These are phyloP conservation scores for Boletus smithii DNA, from an alignment of 1,284 basidiomycete species.

Conservation along the genomic window DNA sequence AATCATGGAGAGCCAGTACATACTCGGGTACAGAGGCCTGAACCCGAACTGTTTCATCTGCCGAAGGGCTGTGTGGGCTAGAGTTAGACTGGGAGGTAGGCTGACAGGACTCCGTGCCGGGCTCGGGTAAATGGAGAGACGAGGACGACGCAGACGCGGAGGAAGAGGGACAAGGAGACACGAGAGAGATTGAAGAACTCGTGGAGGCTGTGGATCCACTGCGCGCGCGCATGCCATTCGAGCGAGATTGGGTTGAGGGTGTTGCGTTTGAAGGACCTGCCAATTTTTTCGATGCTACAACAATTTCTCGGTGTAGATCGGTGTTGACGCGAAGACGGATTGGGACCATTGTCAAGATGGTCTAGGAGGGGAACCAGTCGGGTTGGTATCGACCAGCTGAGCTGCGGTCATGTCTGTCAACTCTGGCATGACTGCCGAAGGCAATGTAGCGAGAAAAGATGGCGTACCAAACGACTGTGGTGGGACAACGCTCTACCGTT, in stretches of 20 bases:
- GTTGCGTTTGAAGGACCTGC: constrained; percentile 16
- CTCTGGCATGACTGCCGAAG: not conserved
- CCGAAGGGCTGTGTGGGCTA: constrained; percentile 35
- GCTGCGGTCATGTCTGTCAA: constrained; percentile 3
- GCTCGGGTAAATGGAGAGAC: constrained; percentile 41
- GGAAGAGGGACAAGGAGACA: constrained; percentile 53
- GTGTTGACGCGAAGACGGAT: constrained; percentile 33
- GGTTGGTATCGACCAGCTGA: constrained; percentile 1
- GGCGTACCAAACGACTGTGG: constrained; percentile 3
- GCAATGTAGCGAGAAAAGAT: not conserved
- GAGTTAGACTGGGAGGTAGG: constrained; percentile 14
- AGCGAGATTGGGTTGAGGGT: constrained; percentile 8
- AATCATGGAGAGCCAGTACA: constrained; percentile 88
- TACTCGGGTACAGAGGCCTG: constrained; percentile 48
- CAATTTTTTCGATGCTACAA: constrained; percentile 23
- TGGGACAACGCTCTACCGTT: not conserved
- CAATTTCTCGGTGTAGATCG: constrained; percentile 19
- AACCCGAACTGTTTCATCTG: constrained; percentile 44
- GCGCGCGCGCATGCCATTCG: constrained; percentile 35
- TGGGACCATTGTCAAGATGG: constrained; percentile 21
- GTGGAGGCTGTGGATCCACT: constrained; percentile 55
- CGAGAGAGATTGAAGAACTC: constrained; percentile 50
- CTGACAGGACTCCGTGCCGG: constrained; percentile 6
- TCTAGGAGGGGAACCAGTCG: not conserved
- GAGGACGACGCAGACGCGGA: constrained; percentile 47